These are phyloP conservation scores for Sphaerulina vaccinii DNA, from an alignment of 2,329 filamentous ascomycete species.

Conservation along the genomic window DNA sequence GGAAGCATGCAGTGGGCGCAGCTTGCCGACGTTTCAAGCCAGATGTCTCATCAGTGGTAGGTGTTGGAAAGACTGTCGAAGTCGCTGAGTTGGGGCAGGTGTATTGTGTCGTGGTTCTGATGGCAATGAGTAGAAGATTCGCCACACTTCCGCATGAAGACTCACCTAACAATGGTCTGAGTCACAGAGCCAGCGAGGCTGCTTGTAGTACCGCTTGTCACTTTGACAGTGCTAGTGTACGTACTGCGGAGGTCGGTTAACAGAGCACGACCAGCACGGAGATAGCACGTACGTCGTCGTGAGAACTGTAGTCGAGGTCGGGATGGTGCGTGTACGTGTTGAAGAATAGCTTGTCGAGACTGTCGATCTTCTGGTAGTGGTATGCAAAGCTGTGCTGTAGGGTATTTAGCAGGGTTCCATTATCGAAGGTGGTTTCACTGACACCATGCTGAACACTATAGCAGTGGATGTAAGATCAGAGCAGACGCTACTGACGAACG, in stretches of 20 bases:
- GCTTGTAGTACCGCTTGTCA: conserved; percentile 6
- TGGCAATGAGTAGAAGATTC: not conserved
- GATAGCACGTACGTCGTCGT: not conserved
- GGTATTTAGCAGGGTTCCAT: not conserved
- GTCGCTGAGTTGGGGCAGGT: conserved; percentile 8
- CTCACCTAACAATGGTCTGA: conserved; percentile 1
- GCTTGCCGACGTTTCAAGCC: conserved; percentile 1
- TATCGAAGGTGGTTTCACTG: not conserved
- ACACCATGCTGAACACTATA: not conserved
- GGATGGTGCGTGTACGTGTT: not conserved
- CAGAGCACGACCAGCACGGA: not conserved
- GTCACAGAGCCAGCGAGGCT: conserved; percentile 4
- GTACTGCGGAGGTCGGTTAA: not conserved
- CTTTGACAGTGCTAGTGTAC: conserved; percentile 6
- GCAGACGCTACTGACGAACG: conserved; percentile 4
- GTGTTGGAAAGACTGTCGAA: not conserved
- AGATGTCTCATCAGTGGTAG: not conserved
- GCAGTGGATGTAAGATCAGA: conserved; percentile 1
- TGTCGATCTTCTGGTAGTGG: conserved; percentile 3
- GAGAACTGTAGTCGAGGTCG: not conserved
- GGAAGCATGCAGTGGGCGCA: not conserved
- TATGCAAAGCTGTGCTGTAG: not conserved
- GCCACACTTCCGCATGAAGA: not conserved
- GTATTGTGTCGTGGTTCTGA: conserved; percentile 6
- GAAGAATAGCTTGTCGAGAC: conserved; percentile 2